These are phyloP conservation scores for Teratosphaeria nubilosa DNA, from an alignment of 2,329 filamentous ascomycete species.

Conservation along the genomic window DNA sequence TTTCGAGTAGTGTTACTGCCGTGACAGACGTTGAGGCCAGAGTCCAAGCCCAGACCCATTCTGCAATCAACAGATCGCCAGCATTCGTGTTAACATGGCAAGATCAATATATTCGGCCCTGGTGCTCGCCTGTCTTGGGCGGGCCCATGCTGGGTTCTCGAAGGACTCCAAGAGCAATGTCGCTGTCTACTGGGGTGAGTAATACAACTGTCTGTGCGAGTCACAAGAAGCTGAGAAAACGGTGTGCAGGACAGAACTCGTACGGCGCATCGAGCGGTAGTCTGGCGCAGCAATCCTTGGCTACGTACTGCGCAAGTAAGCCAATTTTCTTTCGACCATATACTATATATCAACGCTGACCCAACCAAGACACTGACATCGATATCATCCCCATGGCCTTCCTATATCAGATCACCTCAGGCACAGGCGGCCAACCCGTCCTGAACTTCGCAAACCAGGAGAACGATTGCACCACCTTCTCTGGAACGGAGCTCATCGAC, in stretches of 20 bases:
- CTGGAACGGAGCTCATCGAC: slow-evolving; percentile 47
- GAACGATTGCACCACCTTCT: slow-evolving; percentile 50
- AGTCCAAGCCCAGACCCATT: neutral
- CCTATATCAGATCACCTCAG: slow-evolving; percentile 44
- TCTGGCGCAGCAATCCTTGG: slow-evolving; percentile 45
- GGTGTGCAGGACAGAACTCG: slow-evolving; percentile 47
- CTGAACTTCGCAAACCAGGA: slow-evolving; percentile 57
- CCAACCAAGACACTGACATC: slow-evolving; percentile 32
- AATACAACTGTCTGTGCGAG: slow-evolving; percentile 6
- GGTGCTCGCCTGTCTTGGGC: neutral
- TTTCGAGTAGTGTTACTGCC: neutral
- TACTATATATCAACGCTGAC: neutral
- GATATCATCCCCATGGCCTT: slow-evolving; percentile 57
- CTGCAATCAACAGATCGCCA: neutral
- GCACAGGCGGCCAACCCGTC: slow-evolving; percentile 38
- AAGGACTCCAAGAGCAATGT: slow-evolving; percentile 36
- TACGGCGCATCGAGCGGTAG: slow-evolving; percentile 35
- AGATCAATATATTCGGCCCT: neutral
- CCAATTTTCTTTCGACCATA: neutral
- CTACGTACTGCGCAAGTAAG: slow-evolving; percentile 43
- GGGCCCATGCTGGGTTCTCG: neutral
- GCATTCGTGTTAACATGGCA: neutral
- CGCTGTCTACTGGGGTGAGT: slow-evolving; percentile 55
- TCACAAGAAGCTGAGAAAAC: slow-evolving; percentile 17
- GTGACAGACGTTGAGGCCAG: neutral